A percentile compares a stretch with the other conserved stretches of the same genome.
These are phyloP conservation scores for Lodderomyces jiufengensis DNA, from an alignment of 1,139 yeast genomes.

Conservation along the genomic window DNA sequence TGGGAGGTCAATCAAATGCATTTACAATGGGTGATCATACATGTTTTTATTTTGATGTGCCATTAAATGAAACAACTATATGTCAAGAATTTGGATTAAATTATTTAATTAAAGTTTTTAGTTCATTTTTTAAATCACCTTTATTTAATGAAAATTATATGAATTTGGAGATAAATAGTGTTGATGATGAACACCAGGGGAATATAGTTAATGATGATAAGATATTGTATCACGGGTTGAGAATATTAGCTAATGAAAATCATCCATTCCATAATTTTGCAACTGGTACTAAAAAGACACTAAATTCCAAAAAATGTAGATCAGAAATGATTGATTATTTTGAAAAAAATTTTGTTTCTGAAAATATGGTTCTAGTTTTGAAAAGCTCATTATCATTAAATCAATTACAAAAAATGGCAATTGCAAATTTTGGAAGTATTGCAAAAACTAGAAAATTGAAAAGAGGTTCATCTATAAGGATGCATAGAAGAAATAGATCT, in stretches of 20 bases:
- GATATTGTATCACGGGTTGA: slow-evolving; percentile 54
- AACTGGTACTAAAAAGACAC: slow-evolving; percentile 40
- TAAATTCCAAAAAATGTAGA: slow-evolving; percentile 20
- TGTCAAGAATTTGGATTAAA: slow-evolving; percentile 37
- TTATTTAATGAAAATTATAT: slow-evolving; percentile 35
- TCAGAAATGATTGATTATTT: slow-evolving; percentile 26
- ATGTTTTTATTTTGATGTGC: slow-evolving; percentile 57
- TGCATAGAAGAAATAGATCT: background rate
- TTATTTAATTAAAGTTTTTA: slow-evolving; percentile 44
- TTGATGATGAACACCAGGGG: slow-evolving; percentile 61
- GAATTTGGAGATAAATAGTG: slow-evolving; percentile 51
- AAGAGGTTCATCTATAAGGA: background rate
- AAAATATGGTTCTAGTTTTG: slow-evolving; percentile 53
- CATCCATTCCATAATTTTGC: slow-evolving; percentile 47
- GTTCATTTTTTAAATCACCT: slow-evolving; percentile 51
- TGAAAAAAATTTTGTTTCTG: slow-evolving; percentile 25
- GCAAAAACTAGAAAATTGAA: background rate
- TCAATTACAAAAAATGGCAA: slow-evolving; percentile 48
- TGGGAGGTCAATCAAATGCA: slow-evolving; percentile 63
- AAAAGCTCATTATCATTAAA: slow-evolving; percentile 64
- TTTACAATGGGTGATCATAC: slow-evolving; percentile 65
- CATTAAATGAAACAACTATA: slow-evolving; percentile 29
- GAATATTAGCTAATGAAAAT: slow-evolving; percentile 39
- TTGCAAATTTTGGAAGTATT: slow-evolving; percentile 34
- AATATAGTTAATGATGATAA: slow-evolving; percentile 44